Evolutionary conservation across 2,329 filamentous ascomycete genomes (phyloP), one percentile per base, ranked within the genome.

Genomic region (Coniosporium uncinatum): DNA sequence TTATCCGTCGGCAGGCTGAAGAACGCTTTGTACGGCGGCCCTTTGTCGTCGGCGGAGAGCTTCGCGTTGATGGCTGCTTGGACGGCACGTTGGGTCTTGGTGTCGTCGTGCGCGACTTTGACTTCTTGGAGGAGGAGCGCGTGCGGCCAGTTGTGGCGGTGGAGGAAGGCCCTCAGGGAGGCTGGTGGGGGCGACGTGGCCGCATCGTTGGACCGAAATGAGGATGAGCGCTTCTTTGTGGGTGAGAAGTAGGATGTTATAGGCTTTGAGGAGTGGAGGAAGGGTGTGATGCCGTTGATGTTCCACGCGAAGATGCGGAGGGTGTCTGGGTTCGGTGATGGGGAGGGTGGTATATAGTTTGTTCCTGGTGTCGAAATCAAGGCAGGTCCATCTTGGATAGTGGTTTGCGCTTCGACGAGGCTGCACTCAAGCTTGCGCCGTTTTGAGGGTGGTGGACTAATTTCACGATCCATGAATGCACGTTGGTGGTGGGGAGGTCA

Each of bases 51-150:
- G 19, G 39, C 35, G 51, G 32, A 21, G 8, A 39, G 43, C 6
- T 22, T 34, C 14, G 42, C 22, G 20, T 57, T 60, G 14, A 70
- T 55, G 14, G 67, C 67, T 37, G 42, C 46, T 43, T 61, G 50
- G 5, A 75, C 57, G 1, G 61, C 60, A 22, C 57, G 49, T 47
- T 66, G 58, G 0, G 62, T 71, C 4, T 57, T 52, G 0, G 32
- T 43, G 43, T 74, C 70, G 5, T 51, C 51, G 1, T 56, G 45
- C 16, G 55, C 58, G 38, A 75, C 70, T 48, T 74, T 74, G 19
- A 73, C 64, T 58, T 75, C 70, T 54, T 75, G 70, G 2, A 73
- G 56, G 42, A 67, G 65, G 4, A 73, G 56, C 18, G 71, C 46
- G 2, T 64, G 56, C 3, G 69, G 70, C 59, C 62, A 73, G 11